These are phyloP conservation scores for Penicillium ochrochloron DNA, from an alignment of 495 filamentous ascomycete genomes.

Conservation along the genomic window DNA sequence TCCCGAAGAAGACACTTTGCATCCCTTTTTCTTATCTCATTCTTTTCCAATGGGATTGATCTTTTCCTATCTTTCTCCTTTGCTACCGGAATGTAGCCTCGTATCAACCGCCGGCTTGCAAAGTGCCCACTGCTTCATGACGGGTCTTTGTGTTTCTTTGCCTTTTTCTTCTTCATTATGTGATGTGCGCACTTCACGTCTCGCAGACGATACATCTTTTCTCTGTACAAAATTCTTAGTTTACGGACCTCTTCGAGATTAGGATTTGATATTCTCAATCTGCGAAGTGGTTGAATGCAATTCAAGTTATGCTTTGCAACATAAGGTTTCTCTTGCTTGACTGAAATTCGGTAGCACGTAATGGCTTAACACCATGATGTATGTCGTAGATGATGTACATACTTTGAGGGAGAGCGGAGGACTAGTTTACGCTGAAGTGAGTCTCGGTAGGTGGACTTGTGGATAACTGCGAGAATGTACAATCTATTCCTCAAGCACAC, in stretches of 20 bases:
- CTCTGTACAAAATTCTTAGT: not conserved
- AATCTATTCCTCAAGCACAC: too few relatives aligned
- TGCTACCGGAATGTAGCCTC: not conserved
- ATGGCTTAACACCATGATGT: too few relatives aligned
- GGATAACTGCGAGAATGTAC: too few relatives aligned
- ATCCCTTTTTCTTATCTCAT: not conserved
- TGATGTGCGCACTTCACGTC: not conserved
- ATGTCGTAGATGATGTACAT: too few relatives aligned
- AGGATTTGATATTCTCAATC: not conserved
- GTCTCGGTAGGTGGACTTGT: too few relatives aligned
- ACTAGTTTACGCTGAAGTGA: too few relatives aligned
- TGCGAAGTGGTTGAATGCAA: not conserved
- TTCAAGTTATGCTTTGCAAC: not conserved
- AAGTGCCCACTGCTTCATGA: not conserved
- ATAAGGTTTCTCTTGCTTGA: too few relatives aligned
- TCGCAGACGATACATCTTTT: not conserved
- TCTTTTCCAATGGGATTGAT: constrained; percentile 8
- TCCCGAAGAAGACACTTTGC: not conserved
- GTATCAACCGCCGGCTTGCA: not conserved
- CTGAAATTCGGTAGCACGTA: too few relatives aligned
- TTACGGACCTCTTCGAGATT: not conserved
- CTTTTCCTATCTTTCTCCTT: not conserved
- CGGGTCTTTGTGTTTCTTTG: not conserved
- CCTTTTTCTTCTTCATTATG: not conserved
- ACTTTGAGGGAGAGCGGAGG: too few relatives aligned